Evolutionary conservation across 2,329 filamentous ascomycete genomes (phyloP).

Genomic region (Aspergillus pseudoglaucus): DNA sequence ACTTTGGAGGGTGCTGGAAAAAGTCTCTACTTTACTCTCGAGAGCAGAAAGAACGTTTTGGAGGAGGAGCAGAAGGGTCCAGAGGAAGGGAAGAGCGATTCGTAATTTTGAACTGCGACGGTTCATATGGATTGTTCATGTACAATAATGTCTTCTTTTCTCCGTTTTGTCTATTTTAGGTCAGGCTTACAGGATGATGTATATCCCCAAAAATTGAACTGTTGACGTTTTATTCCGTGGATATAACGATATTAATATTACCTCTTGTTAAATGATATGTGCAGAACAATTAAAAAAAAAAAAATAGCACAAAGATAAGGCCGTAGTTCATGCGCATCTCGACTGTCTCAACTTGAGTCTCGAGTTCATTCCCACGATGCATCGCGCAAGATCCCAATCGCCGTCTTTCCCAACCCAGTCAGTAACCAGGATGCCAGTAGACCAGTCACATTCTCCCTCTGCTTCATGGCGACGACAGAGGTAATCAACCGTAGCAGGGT

Average conservation of each 20-base stretch:
- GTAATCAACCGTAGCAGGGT: constrained; percentile 63
- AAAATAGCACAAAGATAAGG: constrained; percentile 5
- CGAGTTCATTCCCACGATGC: constrained; percentile 87
- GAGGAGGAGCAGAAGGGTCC: constrained; percentile 58
- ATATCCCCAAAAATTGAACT: constrained; percentile 14
- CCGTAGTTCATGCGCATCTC: constrained; percentile 5
- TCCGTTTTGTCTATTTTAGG: neutral
- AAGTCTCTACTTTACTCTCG: constrained; percentile 81
- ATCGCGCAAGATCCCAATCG: constrained; percentile 84
- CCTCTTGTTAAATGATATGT: neutral
- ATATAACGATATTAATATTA: neutral
- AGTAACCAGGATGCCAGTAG: constrained; percentile 81
- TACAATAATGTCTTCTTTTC: constrained; percentile 24
- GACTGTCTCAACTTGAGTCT: constrained; percentile 40
- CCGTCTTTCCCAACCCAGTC: constrained; percentile 86
- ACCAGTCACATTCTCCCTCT: constrained; percentile 66
- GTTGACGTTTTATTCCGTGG: constrained; percentile 1
- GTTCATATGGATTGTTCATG: constrained; percentile 18
- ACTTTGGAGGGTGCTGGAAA: constrained; percentile 74
- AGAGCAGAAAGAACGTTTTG: constrained; percentile 71
- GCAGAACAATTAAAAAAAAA: neutral
- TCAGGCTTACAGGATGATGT: constrained; percentile 12
- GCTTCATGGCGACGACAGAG: constrained; percentile 49
- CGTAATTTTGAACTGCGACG: constrained; percentile 14
- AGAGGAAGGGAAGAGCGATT: constrained; percentile 25